Base-by-base conservation (phyloP, 345 rosid genomes). In the Eucalyptus guilfoylei region DNA sequence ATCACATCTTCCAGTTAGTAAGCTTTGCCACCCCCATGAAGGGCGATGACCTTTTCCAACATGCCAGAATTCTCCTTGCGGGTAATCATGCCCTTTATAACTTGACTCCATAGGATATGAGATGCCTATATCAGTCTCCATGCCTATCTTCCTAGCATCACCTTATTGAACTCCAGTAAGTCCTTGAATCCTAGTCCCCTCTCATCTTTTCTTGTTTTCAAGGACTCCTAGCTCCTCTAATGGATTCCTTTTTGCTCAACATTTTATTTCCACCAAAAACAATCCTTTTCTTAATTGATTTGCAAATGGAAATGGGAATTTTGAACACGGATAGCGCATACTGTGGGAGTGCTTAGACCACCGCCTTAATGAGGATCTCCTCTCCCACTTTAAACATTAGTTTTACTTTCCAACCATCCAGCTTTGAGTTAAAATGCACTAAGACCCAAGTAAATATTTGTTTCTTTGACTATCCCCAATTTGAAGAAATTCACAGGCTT, bases 41-140 rank as follows among this genome's bases (percentile, higher is more conserved):
- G 15, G n/a, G 32, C 0, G 0, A 28, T 60, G 67, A 60, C 32
- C 14, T 28, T 13, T 60, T 28, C 67, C 32, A 11, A 28, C 32
- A 6, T 28, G 32, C 67, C 4, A 60, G 1, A 60, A 60, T 60
- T 60, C 67, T 60, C 14, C 32, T 2, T 3, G 0, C 0, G 1
- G 0, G 32, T 60, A 28, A 60, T 26, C 1, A 11, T 26, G 67
- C 67, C 15, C 0, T 60, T 60, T 28, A 60, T 55, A 60, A 60
- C 67, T 60, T 60, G 67, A 30, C 2, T 60, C 14, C 14, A 5
- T 60, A 28, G 67, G 32, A 30, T 26, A 60, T 60, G n/a, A 60
- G 67, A 2, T 60, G 67, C 32, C 15, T 60, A 11, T 60, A 60
- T 12, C n/a, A 60, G 0, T 60, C 15, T 60, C 67, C 14, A 28